These are phyloP conservation scores for Coemansia sp. DNA, from an alignment of 192 early-diverging fungal genomes.

Conservation along the genomic window DNA sequence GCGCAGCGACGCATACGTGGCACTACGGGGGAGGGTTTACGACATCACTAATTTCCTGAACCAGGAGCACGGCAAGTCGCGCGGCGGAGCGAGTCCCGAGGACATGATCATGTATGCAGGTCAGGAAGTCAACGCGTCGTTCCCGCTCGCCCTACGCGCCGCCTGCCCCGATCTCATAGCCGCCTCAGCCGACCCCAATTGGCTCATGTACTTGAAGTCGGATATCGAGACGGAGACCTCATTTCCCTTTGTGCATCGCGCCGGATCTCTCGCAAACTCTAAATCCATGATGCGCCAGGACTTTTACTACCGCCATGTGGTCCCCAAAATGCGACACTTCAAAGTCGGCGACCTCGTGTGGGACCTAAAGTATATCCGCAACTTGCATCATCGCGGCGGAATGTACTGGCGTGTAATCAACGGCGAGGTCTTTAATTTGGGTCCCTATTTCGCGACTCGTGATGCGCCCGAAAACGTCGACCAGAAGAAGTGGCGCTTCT, in stretches of 20 bases:
- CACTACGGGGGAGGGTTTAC: conserved; percentile 84
- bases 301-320: conserved; percentile 23
- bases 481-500: conserved; percentile 59
- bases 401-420: conserved; percentile 68
- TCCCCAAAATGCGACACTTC: conserved; percentile 57
- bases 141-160: conserved; percentile 61
- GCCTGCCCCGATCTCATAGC: conserved; percentile 60
- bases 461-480: conserved; percentile 30
- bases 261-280: conserved; percentile 18
- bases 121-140: conserved; percentile 56
- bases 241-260: conserved; percentile 28
- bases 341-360: conserved; percentile 61
- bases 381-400: conserved; percentile 33
- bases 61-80: conserved; percentile 56
- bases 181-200: conserved; percentile 21
- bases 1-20: conserved; percentile 61
- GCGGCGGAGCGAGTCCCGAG: conserved; percentile 48
- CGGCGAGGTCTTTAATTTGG: conserved; percentile 73
- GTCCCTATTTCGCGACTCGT: conserved; percentile 62
- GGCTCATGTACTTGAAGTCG: conserved; percentile 13
- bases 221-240: conserved; percentile 10
- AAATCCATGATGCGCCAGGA: conserved; percentile 17
- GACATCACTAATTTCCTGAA: conserved; percentile 68
- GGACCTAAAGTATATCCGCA: conserved; percentile 53
- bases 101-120: conserved; percentile 52